Evolutionary conservation across 257 asterid genomes (phyloP).

Genomic region (Nicotiana tomentosiformis): DNA sequence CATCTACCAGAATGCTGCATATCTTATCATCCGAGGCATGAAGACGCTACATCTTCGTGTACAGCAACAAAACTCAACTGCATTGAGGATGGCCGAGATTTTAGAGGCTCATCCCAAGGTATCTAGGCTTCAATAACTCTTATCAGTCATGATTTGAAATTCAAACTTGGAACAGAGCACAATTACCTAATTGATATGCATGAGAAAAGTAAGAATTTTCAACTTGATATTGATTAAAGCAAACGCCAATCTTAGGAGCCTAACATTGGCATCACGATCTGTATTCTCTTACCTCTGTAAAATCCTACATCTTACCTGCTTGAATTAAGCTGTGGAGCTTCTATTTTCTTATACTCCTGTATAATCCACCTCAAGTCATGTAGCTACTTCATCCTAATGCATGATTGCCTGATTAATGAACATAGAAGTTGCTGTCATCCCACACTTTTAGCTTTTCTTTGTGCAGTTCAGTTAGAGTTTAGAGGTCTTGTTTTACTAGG

Average conservation of each 20-base stretch:
- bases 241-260: neutral
- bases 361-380: neutral
- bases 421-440: neutral
- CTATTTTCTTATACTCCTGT: neutral
- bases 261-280: neutral
- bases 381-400: neutral
- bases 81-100: constrained; percentile 93
- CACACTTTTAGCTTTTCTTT: neutral
- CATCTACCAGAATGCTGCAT: constrained; percentile 73
- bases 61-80: constrained; percentile 94
- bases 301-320: too few species aligned
- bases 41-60: constrained; percentile 98
- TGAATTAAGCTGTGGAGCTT: neutral
- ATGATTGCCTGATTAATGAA: neutral
- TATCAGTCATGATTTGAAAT: neutral
- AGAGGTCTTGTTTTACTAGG: neutral
- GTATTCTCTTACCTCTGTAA: neutral
- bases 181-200: neutral
- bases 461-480: neutral
- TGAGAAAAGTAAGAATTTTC: neutral
- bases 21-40: constrained; percentile 93
- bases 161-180: neutral
- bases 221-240: neutral
- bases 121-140: neutral
- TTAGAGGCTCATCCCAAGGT: constrained; percentile 99